Percentiles rank a stretch among this genome's conserved stretches.
phyloP scores from a whole-genome alignment of 2,329 filamentous ascomycete species.

The Colletotrichum neosansevieriae region DNA sequence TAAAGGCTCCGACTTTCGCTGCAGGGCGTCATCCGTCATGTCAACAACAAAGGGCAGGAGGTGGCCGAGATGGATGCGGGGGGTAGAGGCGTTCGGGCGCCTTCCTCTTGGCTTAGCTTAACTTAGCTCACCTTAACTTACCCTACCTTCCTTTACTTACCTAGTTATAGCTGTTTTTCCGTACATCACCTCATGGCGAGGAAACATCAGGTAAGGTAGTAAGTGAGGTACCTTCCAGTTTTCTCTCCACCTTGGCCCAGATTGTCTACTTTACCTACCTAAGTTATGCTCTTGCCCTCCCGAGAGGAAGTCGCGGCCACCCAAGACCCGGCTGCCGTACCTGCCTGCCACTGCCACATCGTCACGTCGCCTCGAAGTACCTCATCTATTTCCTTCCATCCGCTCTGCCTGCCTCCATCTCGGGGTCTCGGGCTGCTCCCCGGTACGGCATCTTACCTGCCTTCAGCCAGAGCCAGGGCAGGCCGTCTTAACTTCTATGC shows the following conservation, averaged over 20 bases:
- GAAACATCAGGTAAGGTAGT: neutral
- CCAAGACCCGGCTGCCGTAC: neutral
- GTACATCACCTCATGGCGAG: no score
- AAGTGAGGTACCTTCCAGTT: neutral
- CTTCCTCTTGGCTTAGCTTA: no score
- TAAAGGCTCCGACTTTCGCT: no score
- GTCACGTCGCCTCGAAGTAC: no score
- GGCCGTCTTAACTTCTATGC: neutral
- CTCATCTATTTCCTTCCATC: neutral
- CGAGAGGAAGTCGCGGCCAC: neutral
- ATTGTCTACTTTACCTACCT: neutral
- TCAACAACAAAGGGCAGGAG: no score
- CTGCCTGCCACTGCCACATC: neutral
- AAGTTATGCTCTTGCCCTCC: conserved; percentile 12
- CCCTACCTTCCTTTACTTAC: no score
- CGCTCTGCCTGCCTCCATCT: neutral
- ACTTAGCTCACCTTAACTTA: no score
- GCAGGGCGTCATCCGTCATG: no score
- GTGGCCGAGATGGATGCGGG: no score
- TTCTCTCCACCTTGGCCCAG: neutral
- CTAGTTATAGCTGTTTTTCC: no score
- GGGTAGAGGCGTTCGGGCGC: no score
- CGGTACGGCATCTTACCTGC: neutral
- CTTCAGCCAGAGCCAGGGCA: no score
- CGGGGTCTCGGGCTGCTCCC: neutral